Base-by-base conservation (phyloP, 106 monocot genomes). In the Phalaenopsis aphrodite region DNA sequence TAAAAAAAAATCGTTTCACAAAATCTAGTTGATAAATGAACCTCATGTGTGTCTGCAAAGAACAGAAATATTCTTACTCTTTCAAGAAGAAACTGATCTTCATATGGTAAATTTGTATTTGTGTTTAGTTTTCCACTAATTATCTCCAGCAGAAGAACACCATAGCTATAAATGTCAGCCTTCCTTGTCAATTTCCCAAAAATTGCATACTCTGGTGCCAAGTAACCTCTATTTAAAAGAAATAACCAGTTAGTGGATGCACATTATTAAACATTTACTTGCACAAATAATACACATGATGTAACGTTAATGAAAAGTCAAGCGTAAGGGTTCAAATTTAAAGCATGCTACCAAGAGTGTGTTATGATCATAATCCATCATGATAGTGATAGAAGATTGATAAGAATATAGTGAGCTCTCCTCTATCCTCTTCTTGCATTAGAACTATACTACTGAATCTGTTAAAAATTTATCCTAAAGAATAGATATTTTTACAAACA, bases 141-240 rank as follows among this genome's bases (percentile, higher is more conserved):
- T 76, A 76, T 76, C 76, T 76, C 76, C 30, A 76, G 49, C 14
- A 76, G 76, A 76, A 76, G 76, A 76, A 76, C 76, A 52, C 76
- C 76, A 76, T 49, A 76, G 76, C 76, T 76, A 19, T 76, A 76
- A 24, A 76, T 49, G 49, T 76, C 76, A 23, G 76, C 76, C 76
- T 76, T 76, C 49, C 24, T 76, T 11, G 76, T 76, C 49, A 76
- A 52, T 76, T 76, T 6, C 49, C 76, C 76, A 49, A 9, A 24
- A 1, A 76, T 76, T 49, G 76, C 76, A 49, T 76, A 76, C 30
- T 76, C 76, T 7, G 76, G 76, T 30, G 76, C 76, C 76, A 76
- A 76, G 18, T 76, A 76, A 47, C 76, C 76, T 23, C 76, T 76
- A 61, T 61, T 61, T n/a, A 61, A 21, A 61, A 61, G n/a, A 61